phyloP scores from a whole-genome alignment of 179 eudicot genomes.

The Beta corolliflora region DNA sequence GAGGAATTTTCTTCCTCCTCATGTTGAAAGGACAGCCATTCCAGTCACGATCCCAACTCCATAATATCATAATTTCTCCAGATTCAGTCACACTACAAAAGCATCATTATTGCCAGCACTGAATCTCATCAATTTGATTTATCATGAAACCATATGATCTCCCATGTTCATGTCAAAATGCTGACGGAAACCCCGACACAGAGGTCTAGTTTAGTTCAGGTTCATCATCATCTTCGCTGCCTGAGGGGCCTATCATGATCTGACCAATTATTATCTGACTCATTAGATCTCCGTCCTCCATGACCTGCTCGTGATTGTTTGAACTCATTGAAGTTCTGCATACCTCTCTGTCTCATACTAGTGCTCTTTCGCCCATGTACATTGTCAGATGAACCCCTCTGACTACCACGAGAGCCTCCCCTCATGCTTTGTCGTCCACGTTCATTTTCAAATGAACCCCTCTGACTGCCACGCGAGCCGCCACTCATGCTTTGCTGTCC shows the following conservation, averaged over 20 bases:
- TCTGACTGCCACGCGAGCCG: constrained; percentile 27
- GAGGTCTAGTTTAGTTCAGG: background rate
- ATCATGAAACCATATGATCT: constrained; percentile 11
- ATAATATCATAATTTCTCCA: background rate
- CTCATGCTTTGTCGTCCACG: background rate
- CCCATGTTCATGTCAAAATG: constrained; percentile 6
- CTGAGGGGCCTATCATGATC: constrained; percentile 34
- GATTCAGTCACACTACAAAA: background rate
- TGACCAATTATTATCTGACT: constrained; percentile 26
- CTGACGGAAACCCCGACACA: background rate
- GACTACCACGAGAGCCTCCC: constrained; percentile 26
- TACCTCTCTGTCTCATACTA: constrained; percentile 20
- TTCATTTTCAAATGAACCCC: constrained; percentile 27
- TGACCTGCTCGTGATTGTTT: constrained; percentile 31
- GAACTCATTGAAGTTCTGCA: constrained; percentile 21
- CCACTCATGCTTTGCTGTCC: background rate
- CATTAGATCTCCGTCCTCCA: constrained; percentile 33
- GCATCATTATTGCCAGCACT: background rate
- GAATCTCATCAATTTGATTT: background rate
- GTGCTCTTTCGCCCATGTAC: background rate
- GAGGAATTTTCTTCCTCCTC: background rate
- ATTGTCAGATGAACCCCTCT: constrained; percentile 27
- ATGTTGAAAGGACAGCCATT: background rate
- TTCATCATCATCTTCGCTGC: constrained; percentile 46
- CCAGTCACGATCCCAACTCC: background rate